Evolutionary conservation across 768 basidiomycete genomes (phyloP).

Genomic region (Tylopilus balloui): DNA sequence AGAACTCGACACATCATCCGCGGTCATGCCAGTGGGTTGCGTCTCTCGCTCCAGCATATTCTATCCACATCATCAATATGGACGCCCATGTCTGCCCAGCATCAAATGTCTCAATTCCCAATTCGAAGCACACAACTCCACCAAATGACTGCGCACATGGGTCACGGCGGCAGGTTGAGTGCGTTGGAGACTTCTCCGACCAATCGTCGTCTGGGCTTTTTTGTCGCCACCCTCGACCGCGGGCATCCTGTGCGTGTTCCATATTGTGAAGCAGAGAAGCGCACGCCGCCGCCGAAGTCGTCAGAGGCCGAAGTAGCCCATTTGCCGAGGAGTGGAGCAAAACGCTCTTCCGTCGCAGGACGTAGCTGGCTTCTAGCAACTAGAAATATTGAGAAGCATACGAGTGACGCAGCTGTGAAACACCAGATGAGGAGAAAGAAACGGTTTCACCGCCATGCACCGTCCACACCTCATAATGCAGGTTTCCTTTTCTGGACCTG

Average conservation of each 20-base stretch:
- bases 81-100: slow-evolving; percentile 9
- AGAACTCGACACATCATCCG: slow-evolving; percentile 15
- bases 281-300: slow-evolving; percentile 16
- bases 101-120: slow-evolving; percentile 26
- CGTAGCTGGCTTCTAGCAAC: background rate
- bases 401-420: too few relatives aligned
- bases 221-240: slow-evolving; percentile 26
- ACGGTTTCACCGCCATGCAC: too few relatives aligned
- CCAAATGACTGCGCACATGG: slow-evolving; percentile 12
- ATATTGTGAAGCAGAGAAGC: slow-evolving; percentile 20
- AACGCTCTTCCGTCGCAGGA: slow-evolving; percentile 3
- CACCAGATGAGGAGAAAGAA: too few relatives aligned
- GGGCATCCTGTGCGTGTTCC: slow-evolving; percentile 29
- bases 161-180: slow-evolving; percentile 7
- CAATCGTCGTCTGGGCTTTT: slow-evolving; percentile 16
- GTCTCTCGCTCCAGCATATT: slow-evolving; percentile 5
- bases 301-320: slow-evolving; percentile 11
- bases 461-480: slow-evolving; percentile 13
- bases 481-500: slow-evolving; percentile 20
- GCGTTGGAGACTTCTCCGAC: slow-evolving; percentile 10
- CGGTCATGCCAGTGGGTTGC: slow-evolving; percentile 21
- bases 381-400: too few relatives aligned
- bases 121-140: slow-evolving; percentile 30
- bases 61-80: slow-evolving; percentile 15
- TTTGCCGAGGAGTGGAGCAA: slow-evolving; percentile 21